Percentiles rank a stretch among this genome's conserved stretches.
These are phyloP conservation scores for Elaeis oleifera DNA, from an alignment of 202 grass and related monocot species.

Conservation along the genomic window DNA sequence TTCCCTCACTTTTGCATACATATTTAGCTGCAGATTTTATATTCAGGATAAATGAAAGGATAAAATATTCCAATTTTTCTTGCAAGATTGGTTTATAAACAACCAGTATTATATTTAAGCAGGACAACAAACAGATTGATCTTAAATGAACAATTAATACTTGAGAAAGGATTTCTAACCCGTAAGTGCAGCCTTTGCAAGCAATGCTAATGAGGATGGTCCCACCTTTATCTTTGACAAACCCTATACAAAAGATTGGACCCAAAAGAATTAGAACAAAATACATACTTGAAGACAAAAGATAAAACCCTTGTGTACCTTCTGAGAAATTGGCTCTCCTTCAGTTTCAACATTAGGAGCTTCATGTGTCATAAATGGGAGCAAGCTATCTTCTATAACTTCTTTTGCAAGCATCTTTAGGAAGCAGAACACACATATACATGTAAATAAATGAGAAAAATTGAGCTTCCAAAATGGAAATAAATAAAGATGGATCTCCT, in stretches of 20 bases:
- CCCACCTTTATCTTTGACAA: constrained; percentile 73
- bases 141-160: too few relatives aligned
- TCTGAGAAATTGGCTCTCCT: constrained; percentile 45
- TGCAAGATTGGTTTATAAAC: too few relatives aligned
- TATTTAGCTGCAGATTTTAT: constrained; percentile 67
- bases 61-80: not conserved
- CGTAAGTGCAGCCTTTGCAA: constrained; percentile 76
- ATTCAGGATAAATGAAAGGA: constrained; percentile 33
- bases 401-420: constrained; percentile 92
- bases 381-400: constrained; percentile 78
- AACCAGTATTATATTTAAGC: too few relatives aligned
- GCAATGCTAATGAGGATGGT: constrained; percentile 63
- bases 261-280: constrained; percentile 20
- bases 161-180: constrained; percentile 30
- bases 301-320: constrained; percentile 34
- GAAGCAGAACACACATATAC: constrained; percentile 17
- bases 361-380: constrained; percentile 70
- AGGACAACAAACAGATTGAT: too few relatives aligned
- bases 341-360: constrained; percentile 48
- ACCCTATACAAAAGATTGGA: constrained; percentile 34
- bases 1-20: constrained; percentile 52
- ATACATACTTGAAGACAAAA: constrained; percentile 5
- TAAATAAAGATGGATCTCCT: too few relatives aligned
- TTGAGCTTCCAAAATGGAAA: too few relatives aligned
- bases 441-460: constrained; percentile 9